Conservation (phyloP, 140 eudicot species). For the Artemisia princeps region DNA sequence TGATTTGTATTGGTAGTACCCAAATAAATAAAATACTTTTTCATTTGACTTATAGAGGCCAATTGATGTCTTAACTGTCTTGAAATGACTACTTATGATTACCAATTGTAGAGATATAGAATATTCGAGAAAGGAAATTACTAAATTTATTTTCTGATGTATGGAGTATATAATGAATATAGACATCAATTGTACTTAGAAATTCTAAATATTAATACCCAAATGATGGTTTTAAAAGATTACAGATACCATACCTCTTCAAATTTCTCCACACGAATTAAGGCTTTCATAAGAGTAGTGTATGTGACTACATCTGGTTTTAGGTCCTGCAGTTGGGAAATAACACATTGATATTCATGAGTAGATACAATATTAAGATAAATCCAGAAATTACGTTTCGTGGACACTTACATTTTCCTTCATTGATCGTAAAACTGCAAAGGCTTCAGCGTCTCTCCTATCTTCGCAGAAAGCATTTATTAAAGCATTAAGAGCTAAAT, state of each 20-base stretch:
- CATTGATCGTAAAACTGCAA: slow-evolving; percentile 78
- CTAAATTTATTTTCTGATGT: too few species aligned
- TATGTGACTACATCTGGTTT: slow-evolving; percentile 94
- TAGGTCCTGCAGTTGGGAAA: slow-evolving; percentile 55
- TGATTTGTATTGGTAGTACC: too few species aligned
- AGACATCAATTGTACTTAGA: neutral
- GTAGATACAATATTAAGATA: neutral
- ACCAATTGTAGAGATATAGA: too few species aligned
- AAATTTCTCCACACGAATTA: slow-evolving; percentile 79
- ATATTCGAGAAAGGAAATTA: too few species aligned
- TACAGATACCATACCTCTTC: slow-evolving; percentile 47
- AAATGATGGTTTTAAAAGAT: neutral
- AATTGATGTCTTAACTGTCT: neutral
- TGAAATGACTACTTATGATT: neutral
- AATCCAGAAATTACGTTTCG: slow-evolving; percentile 5
- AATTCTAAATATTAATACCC: neutral
- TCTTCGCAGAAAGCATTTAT: slow-evolving; percentile 97
- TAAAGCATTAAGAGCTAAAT: slow-evolving; percentile 79
- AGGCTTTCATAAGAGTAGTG: slow-evolving; percentile 92
- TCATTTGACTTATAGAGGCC: neutral
- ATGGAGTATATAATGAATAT: neutral
- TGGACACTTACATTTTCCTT: slow-evolving; percentile 67
- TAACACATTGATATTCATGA: neutral
- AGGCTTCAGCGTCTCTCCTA: slow-evolving; percentile 84
- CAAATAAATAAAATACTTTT: neutral